A percentile compares a stretch with the other conserved stretches of the same genome.
These are phyloP conservation scores for Verticillium albo-atrum DNA, from an alignment of 2,329 filamentous ascomycete species.

Conservation along the genomic window DNA sequence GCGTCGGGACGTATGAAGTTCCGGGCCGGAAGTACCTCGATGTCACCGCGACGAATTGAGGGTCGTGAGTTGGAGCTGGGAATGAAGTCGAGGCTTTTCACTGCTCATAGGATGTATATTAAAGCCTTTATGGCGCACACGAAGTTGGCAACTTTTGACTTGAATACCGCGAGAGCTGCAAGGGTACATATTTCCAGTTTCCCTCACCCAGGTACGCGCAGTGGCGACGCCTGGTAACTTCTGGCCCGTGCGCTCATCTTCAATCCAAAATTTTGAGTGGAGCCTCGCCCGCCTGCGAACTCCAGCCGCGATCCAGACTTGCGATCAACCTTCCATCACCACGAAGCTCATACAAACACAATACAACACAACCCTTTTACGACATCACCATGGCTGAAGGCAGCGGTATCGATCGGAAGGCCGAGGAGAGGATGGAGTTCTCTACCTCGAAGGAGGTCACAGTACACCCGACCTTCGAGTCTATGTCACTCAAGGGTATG, in stretches of 20 bases:
- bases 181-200: too few species aligned
- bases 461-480: conserved; percentile 88
- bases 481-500: conserved; percentile 86
- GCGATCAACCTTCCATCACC: not conserved
- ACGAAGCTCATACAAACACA: not conserved
- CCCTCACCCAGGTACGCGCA: not conserved
- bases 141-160: too few species aligned
- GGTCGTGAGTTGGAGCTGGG: too few species aligned
- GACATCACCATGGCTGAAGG: conserved; percentile 77
- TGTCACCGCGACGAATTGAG: too few species aligned
- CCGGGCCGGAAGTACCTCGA: not conserved
- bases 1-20: not conserved
- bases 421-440: conserved; percentile 97
- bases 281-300: not conserved
- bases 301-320: not conserved
- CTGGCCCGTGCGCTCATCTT: not conserved
- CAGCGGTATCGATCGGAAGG: conserved; percentile 77
- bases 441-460: conserved; percentile 97
- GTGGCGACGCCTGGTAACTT: not conserved
- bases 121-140: too few species aligned
- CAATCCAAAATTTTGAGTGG: not conserved
- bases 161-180: too few species aligned
- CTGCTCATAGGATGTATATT: too few species aligned
- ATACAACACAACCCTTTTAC: not conserved
- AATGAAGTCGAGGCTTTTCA: too few species aligned